A percentile compares a stretch with the other conserved stretches of the same genome.
Conservation (phyloP, 176 grass and related monocot genomes). For the Coix lacrymajobi region DNA sequence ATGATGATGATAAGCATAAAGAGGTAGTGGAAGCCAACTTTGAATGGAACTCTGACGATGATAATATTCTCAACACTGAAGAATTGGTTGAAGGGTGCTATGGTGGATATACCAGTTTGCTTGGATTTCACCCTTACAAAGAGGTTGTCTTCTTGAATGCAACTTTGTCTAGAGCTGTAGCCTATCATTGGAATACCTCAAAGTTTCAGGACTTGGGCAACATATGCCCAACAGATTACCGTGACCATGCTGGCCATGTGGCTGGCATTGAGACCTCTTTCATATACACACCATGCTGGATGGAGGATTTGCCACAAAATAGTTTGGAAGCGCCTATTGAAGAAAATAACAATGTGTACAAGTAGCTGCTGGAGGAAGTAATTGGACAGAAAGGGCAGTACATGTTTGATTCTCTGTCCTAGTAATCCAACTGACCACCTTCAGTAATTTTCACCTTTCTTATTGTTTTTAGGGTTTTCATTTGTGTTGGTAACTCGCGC, state of each 20-base stretch:
- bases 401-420: too few species aligned
- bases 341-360: too few species aligned
- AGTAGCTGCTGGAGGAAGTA: too few species aligned
- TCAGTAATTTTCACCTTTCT: too few species aligned
- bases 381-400: too few species aligned
- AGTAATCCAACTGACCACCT: too few species aligned
- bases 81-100: not conserved
- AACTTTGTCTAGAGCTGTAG: not conserved
- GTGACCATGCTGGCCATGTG: not conserved
- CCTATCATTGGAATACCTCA: not conserved
- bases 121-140: constrained; percentile 4
- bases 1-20: not conserved
- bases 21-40: not conserved
- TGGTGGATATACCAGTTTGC: not conserved
- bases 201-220: not conserved
- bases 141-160: not conserved
- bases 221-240: not conserved
- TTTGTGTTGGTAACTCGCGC: too few species aligned
- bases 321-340: too few species aligned
- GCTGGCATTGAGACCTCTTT: not conserved
- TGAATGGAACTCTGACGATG: not conserved
- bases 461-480: too few species aligned
- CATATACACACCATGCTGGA: not conserved
- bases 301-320: not conserved
- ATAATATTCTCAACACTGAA: not conserved